phyloP scores from a whole-genome alignment of 352 stramenopile species.

The Pythium vanterpoolii region DNA sequence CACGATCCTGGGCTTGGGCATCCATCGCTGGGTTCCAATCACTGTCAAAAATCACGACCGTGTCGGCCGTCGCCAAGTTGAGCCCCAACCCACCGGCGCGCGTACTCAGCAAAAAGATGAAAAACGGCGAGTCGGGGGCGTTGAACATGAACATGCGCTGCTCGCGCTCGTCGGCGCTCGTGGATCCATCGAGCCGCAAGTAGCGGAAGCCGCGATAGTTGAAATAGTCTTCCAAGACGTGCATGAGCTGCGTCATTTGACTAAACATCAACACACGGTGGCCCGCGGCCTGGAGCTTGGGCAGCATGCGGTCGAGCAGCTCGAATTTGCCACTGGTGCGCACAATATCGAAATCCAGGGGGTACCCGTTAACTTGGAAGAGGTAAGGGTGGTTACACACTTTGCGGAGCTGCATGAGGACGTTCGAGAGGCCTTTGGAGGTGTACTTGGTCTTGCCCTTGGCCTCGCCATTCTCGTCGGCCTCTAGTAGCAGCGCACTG shows the following conservation, averaged over 20 bases:
- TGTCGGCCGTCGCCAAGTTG: conserved; percentile 98
- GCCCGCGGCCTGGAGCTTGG: conserved; percentile 91
- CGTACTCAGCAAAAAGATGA: conserved; percentile 97
- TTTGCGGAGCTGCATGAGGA: conserved; percentile 88
- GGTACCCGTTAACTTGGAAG: conserved; percentile 82
- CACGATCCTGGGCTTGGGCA: conserved; percentile 89
- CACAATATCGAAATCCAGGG: conserved; percentile 85
- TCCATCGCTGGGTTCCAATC: conserved; percentile 99
- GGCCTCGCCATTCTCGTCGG: conserved; percentile 49
- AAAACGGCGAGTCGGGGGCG: conserved; percentile 83
- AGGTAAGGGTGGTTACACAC: conserved; percentile 89
- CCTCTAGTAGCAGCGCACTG: conserved; percentile 80
- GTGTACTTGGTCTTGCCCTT: conserved; percentile 85
- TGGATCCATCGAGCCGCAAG: conserved; percentile 95
- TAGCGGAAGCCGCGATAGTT: conserved; percentile 91
- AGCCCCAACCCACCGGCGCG: conserved; percentile 96
- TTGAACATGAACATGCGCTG: conserved; percentile 99
- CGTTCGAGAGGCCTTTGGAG: conserved; percentile 82
- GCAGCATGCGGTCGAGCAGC: conserved; percentile 96
- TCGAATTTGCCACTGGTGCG: conserved; percentile 92
- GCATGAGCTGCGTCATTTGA: conserved; percentile 90
- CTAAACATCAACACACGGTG: conserved; percentile 91
- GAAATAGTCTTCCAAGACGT: conserved; percentile 90
- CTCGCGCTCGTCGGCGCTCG: conserved; percentile 95
- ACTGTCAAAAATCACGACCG: conserved; percentile 99